phyloP scores from a whole-genome alignment of 1,284 basidiomycete species.

The Cystobasidiaceae sp. region DNA sequence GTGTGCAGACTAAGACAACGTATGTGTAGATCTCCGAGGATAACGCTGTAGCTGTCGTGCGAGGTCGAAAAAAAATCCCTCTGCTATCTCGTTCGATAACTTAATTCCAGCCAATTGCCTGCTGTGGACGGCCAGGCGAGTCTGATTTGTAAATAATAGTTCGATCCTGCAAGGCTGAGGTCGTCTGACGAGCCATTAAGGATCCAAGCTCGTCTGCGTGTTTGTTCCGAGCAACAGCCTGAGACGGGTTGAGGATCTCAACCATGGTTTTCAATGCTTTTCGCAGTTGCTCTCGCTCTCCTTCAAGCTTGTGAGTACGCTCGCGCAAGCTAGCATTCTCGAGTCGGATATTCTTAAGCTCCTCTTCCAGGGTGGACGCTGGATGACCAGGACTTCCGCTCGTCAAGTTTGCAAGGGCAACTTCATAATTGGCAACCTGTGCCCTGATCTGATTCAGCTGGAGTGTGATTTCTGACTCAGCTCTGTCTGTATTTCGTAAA shows the following conservation, averaged over 20 bases:
- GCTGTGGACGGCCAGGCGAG: no score
- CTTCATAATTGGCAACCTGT: conserved; percentile 5
- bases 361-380: not conserved
- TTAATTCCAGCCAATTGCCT: no score
- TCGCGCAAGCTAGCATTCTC: conserved; percentile 4
- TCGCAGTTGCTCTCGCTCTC: not conserved
- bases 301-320: not conserved
- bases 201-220: no score
- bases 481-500: not conserved
- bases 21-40: no score
- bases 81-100: no score
- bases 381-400: not conserved
- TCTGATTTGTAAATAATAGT: no score
- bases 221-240: no score
- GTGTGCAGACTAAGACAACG: no score
- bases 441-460: conserved; percentile 16
- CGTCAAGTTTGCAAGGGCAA: not conserved
- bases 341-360: not conserved
- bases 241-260: not conserved
- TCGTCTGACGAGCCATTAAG: no score
- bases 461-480: not conserved
- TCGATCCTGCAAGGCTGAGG: no score
- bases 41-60: no score
- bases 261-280: not conserved
- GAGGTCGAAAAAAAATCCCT: no score